Conservation (phyloP, 495 filamentous ascomycete genomes). For the Pyrenula aspistea region DNA sequence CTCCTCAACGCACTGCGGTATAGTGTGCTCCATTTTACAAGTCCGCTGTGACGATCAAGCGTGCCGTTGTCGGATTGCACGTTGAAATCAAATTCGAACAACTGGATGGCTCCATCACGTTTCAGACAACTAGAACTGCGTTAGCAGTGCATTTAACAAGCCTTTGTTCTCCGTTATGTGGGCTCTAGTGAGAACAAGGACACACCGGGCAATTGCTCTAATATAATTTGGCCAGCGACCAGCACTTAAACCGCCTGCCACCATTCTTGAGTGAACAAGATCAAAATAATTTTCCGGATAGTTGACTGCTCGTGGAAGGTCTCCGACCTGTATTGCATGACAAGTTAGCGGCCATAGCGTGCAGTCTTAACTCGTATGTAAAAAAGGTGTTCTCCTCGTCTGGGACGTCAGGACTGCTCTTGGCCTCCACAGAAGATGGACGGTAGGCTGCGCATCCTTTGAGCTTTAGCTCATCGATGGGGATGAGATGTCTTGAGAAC, state of each 20-base stretch:
- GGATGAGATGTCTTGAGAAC: background rate
- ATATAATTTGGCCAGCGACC: slow-evolving; percentile 71
- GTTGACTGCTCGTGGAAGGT: slow-evolving; percentile 65
- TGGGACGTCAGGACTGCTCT: too few relatives aligned
- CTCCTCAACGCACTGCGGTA: slow-evolving; percentile 55
- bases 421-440: too few relatives aligned
- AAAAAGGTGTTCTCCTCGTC: too few relatives aligned
- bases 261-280: slow-evolving; percentile 76
- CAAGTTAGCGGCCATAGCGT: too few relatives aligned
- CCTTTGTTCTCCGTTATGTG: too few relatives aligned
- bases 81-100: slow-evolving; percentile 80
- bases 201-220: slow-evolving; percentile 57
- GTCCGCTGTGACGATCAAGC: slow-evolving; percentile 55
- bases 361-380: too few relatives aligned
- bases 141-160: background rate
- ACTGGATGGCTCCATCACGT: slow-evolving; percentile 77
- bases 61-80: slow-evolving; percentile 85
- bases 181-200: background rate
- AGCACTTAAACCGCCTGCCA: slow-evolving; percentile 65
- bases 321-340: slow-evolving; percentile 52
- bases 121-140: slow-evolving; percentile 39
- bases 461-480: too few relatives aligned
- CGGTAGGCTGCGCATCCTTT: too few relatives aligned
- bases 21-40: slow-evolving; percentile 61
- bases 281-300: slow-evolving; percentile 73